These are phyloP conservation scores for Aspergillus sp. DNA, from an alignment of 2,329 filamentous ascomycete species.

Conservation along the genomic window DNA sequence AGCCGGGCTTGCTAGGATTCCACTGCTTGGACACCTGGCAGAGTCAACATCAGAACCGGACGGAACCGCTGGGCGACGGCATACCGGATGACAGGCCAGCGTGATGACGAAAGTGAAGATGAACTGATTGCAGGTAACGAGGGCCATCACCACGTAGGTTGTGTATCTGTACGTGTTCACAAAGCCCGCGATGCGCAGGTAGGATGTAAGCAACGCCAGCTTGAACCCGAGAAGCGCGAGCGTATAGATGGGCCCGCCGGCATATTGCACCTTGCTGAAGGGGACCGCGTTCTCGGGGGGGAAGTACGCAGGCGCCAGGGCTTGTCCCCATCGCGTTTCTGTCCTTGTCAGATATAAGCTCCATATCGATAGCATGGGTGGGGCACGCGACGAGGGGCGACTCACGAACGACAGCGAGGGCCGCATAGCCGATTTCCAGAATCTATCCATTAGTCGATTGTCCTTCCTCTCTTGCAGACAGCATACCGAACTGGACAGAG, in stretches of 20 bases:
- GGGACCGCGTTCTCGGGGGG: conserved; percentile 15
- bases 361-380: background rate
- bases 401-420: conserved; percentile 14
- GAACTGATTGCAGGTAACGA: conserved; percentile 33
- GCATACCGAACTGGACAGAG: conserved; percentile 13
- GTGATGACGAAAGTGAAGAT: conserved; percentile 18
- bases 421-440: conserved; percentile 12
- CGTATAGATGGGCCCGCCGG: conserved; percentile 18
- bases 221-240: conserved; percentile 38
- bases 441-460: too few relatives aligned
- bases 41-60: background rate
- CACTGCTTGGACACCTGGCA: conserved; percentile 33
- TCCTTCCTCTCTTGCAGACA: too few relatives aligned
- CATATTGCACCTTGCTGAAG: conserved; percentile 23
- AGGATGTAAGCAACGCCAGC: conserved; percentile 38
- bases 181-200: conserved; percentile 38
- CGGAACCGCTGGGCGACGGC: background rate
- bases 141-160: conserved; percentile 27
- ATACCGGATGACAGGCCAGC: conserved; percentile 19
- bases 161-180: conserved; percentile 24
- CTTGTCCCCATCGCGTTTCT: conserved; percentile 22
- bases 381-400: background rate
- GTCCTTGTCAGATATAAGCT: background rate
- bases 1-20: conserved; percentile 30
- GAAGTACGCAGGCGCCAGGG: conserved; percentile 11